Base-by-base conservation (phyloP, 305 asterid genomes). In the Fraxinus angustifolia region DNA sequence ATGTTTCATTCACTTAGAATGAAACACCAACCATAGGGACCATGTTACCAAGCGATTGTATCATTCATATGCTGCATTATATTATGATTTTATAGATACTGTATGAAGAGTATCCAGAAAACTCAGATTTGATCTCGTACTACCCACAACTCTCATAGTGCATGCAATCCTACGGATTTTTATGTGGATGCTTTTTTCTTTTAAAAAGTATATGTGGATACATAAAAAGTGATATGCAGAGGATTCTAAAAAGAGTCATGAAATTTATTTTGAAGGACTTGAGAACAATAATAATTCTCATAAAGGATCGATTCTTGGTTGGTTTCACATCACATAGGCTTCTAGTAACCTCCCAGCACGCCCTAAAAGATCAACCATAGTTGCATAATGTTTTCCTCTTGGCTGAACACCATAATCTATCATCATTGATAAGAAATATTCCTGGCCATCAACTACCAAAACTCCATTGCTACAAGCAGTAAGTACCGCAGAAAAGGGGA, bases 381-480 rank as follows among this genome's bases (percentile, higher is more conserved):
- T 87, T 14, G 98, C 94, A 73, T 90, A 91, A 88, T 91, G 97
- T 72, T 91, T 91, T 79, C 93, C 93, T 77, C 87, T 87, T 12
- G 98, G 98, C 78, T 80, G 88, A 85, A 95, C 89, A 70, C 94
- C 91, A 86, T 86, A 91, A 82, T 92, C 94, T 83, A 92, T 89
- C 86, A 60, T 31, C 94, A 93, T 91, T 1, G 94, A 95, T 58
- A 87, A 83, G 86, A 95, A 93, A 74, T 88, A 91, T 82, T 90
- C 89, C 88, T 85, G 62, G 81, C 97, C 98, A 88, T 90, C 85
- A 68, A 85, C 90, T 77, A 92, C 95, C 86, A 93, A 79, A 79
- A 98, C 98, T 38, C 92, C 92, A 82, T 92, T 94, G 90, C 94
- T 92, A 84, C 97, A 93, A 83, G 99, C 94, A 81, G 94, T 88